Evolutionary conservation across 352 stramenopile species (phyloP).

Genomic region (Pythium vanterpoolii): DNA sequence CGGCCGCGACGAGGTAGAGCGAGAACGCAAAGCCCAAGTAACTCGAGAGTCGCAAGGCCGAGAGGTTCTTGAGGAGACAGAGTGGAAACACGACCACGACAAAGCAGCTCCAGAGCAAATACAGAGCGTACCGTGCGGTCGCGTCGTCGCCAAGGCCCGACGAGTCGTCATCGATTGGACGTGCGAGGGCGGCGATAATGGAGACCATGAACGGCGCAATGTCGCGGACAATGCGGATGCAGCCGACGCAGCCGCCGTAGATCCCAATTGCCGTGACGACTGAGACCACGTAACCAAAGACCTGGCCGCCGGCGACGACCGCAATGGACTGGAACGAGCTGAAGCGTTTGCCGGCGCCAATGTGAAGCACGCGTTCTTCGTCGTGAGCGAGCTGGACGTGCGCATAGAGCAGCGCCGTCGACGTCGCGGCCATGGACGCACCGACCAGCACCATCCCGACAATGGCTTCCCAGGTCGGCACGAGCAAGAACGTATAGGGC

Average conservation of each 20-base stretch:
- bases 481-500: slow-evolving; percentile 66
- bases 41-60: slow-evolving; percentile 63
- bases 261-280: slow-evolving; percentile 67
- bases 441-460: slow-evolving; percentile 43
- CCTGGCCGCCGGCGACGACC: slow-evolving; percentile 45
- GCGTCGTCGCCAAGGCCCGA: slow-evolving; percentile 23
- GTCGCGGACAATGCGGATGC: slow-evolving; percentile 64
- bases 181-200: slow-evolving; percentile 25
- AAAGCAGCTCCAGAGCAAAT: slow-evolving; percentile 61
- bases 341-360: slow-evolving; percentile 47
- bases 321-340: slow-evolving; percentile 69
- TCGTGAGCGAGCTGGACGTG: slow-evolving; percentile 48
- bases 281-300: slow-evolving; percentile 48
- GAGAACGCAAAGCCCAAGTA: slow-evolving; percentile 72
- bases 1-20: slow-evolving; percentile 60
- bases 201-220: slow-evolving; percentile 64
- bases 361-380: slow-evolving; percentile 42
- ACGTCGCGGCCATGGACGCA: slow-evolving; percentile 50
- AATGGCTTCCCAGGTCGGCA: slow-evolving; percentile 41
- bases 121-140: slow-evolving; percentile 30
- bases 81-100: slow-evolving; percentile 62
- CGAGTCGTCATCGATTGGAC: slow-evolving; percentile 16
- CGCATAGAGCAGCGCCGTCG: slow-evolving; percentile 50
- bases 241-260: slow-evolving; percentile 74
- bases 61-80: slow-evolving; percentile 67